Evolutionary conservation across 495 filamentous ascomycete genomes (phyloP).

Genomic region (Xylaria longipes): DNA sequence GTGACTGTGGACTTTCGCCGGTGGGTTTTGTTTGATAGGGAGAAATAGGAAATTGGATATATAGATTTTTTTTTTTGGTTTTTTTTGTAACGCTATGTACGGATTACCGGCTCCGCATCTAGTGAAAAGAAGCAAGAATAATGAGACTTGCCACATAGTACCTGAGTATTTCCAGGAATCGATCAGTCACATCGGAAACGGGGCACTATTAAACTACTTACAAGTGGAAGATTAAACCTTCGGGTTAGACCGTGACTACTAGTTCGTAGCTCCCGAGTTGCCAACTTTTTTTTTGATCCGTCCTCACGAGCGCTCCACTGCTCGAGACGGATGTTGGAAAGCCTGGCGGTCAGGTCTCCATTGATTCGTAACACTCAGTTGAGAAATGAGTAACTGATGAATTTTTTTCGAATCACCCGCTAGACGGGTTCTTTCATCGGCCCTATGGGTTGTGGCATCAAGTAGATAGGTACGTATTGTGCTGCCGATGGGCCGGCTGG

Average conservation of each 20-base stretch:
- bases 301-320: neutral
- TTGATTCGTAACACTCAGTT: neutral
- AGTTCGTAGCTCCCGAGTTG: neutral
- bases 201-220: neutral
- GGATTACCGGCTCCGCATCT: neutral
- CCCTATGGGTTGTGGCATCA: constrained; percentile 2
- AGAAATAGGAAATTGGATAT: neutral
- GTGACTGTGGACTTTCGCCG: neutral
- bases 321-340: neutral
- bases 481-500: constrained; percentile 7
- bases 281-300: neutral
- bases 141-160: constrained; percentile 13
- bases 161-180: neutral
- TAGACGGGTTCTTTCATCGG: constrained; percentile 12
- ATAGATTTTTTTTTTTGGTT: too few relatives aligned
- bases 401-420: neutral
- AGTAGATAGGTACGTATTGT: neutral
- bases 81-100: neutral
- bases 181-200: neutral
- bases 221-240: neutral
- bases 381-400: neutral
- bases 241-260: neutral
- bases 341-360: neutral
- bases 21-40: neutral
- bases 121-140: constrained; percentile 18